Evolutionary conservation across 176 grass and related monocot genomes (phyloP), one percentile per base, ranked within the genome.

Genomic region (Musa schizocarpa): DNA sequence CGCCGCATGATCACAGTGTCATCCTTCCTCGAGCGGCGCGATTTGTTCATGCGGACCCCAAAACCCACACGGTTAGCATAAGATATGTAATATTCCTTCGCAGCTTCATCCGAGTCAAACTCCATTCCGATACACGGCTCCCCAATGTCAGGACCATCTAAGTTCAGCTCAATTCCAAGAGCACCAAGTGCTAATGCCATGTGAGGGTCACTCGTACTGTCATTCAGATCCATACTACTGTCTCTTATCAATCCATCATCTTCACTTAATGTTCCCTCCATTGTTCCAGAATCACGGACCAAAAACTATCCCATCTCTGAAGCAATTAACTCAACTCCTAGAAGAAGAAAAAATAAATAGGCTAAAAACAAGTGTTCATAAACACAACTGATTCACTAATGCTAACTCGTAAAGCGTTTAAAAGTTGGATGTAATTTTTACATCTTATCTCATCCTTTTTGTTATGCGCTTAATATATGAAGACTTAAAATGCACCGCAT

Each of bases 1-100:
- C 88, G 84, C 9, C 84, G 84, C 88, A 90, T 90, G 50, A 90
- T 86, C 19, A 90, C 70, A 62, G 88, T 78, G 23, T 90, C 88
- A 53, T 90, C 84, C 63, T 78, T 83, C 74, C 84, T 86, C 5
- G 88, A 90, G 9, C 84, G 84, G 29, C 88, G 84, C 2, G 88
- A 90, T 81, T 86, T 90, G 84, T 84, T 81, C 78, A 83, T 86
- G 69, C 88, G 81, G 25, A 90, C 84, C 10, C 76, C 59, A 63
- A 90, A 86, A 2, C 88, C 83, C 0, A 81, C 72, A 2, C 53
- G 68, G 13, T 27, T 81, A 21, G 88, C 88, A 58, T 90, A 90
- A 8, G 78, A 84, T 26, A 74, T 76, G 84, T 90, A 90, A 81
- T 81, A 90, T 27, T 81, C 81, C 78, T 86, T 90, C 23, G 88